Base-by-base conservation (phyloP, 352 stramenopile genomes). In the Phytopythium litorale region DNA sequence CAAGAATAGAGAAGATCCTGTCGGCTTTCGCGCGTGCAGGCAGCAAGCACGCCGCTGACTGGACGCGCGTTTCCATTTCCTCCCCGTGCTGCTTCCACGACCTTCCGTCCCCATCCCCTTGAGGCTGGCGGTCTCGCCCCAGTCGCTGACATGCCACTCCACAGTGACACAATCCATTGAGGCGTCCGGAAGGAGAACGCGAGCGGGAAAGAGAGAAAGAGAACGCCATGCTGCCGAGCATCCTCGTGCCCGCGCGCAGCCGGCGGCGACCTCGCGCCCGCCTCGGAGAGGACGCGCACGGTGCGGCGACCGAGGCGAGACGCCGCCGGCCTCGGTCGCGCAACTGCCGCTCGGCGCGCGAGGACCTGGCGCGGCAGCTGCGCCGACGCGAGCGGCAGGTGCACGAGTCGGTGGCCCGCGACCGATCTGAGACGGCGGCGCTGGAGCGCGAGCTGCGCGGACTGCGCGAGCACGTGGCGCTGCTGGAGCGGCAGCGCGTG, bases 391-490 rank as follows among this genome's bases (percentile, higher is more conserved):
- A 54, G 12, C 32, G 52, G 4, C 58, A 65, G 5, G 23, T 66
- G 6, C 16, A 28, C 42, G 52, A 32, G 30, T 19, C 30, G 16
- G 13, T 48, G 33, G 43, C 12, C 38, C 42, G 42, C 40, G 40
- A 45, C 40, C 40, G 15, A 0, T 16, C 40, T 0, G 16, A 56
- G 32, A 52, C 58, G 9, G 1, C 18, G 13, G 32, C 25, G 12
- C 53, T 78, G 5, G 37, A 32, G 7, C 28, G 57, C 19, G 67
- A 80, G n/a, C 43, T 84, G 43, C 53, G 58, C 2, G 58, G 68
- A 3, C 67, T 81, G 30, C 68, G 78, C 38, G 42, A 23, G n/a
- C 67, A 75, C 46, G 70, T 87, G 15, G 61, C 70, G 25, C 64
- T 56, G 53, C 59, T 87, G 49, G 67, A 78, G n/a, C 62, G 49